Conservation (phyloP, 2,329 filamentous ascomycete species). For the Talaromyces sp. region DNA sequence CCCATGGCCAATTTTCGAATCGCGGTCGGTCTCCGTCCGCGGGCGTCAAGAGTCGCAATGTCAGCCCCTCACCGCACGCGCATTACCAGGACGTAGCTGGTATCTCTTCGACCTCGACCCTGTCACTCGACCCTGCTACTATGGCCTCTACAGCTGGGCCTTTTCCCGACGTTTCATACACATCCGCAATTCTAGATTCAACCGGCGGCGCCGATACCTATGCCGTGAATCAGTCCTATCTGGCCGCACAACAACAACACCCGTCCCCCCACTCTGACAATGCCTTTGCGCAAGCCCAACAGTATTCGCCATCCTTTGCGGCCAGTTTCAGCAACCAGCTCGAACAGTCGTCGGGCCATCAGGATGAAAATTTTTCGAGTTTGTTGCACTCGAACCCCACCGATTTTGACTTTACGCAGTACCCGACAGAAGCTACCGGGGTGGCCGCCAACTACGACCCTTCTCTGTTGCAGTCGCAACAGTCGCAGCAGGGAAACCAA, state of each 20-base stretch:
- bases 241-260: conserved; percentile 28
- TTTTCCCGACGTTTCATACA: conserved; percentile 30
- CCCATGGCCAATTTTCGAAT: conserved; percentile 10
- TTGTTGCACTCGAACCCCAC: conserved; percentile 34
- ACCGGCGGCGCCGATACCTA: conserved; percentile 28
- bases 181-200: conserved; percentile 21
- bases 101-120: conserved; percentile 19
- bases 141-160: conserved; percentile 24
- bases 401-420: conserved; percentile 37
- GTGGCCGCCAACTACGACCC: conserved; percentile 33
- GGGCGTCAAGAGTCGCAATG: conserved; percentile 34
- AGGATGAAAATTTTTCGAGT: conserved; percentile 35
- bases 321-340: conserved; percentile 32
- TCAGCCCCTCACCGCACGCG: conserved; percentile 39
- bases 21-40: conserved; percentile 34
- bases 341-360: conserved; percentile 27
- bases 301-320: conserved; percentile 35
- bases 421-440: conserved; percentile 28
- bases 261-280: conserved; percentile 27
- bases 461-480: conserved; percentile 30
- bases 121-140: conserved; percentile 32
- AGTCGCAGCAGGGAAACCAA: conserved; percentile 30
- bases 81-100: conserved; percentile 27
- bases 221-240: conserved; percentile 29
- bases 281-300: conserved; percentile 29